Evolutionary conservation across 2,329 filamentous ascomycete species (phyloP).

Genomic region (Spiromastix sp.): DNA sequence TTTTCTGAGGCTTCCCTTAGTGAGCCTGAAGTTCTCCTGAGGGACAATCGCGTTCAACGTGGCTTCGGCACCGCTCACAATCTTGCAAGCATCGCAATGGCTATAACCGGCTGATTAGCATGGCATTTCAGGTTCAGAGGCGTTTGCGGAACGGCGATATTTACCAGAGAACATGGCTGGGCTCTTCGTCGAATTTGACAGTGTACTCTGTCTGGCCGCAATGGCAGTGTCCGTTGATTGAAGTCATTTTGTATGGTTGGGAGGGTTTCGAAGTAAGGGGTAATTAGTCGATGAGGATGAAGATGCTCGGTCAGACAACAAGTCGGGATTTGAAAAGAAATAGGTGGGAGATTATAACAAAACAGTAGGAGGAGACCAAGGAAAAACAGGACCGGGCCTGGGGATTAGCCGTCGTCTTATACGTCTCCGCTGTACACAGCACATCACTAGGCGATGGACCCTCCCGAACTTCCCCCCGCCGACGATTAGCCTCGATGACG

Average conservation of each 20-base stretch:
- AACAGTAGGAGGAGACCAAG: too few species aligned
- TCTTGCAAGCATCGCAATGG: slow-evolving; percentile 50
- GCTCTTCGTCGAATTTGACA: slow-evolving; percentile 38
- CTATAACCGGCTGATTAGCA: slow-evolving; percentile 19
- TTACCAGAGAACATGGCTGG: slow-evolving; percentile 31
- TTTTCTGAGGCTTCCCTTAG: slow-evolving; percentile 39
- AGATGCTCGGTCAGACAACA: too few species aligned
- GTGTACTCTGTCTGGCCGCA: slow-evolving; percentile 45
- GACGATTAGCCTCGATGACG: too few species aligned
- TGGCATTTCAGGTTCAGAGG: too few species aligned
- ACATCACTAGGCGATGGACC: too few species aligned
- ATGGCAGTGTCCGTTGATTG: slow-evolving; percentile 43
- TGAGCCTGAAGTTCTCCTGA: slow-evolving; percentile 40
- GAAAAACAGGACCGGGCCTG: too few species aligned
- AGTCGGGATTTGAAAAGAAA: too few species aligned
- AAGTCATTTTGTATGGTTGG: slow-evolving; percentile 29
- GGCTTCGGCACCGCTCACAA: slow-evolving; percentile 40
- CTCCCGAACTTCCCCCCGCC: too few species aligned
- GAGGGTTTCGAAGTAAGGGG: neutral
- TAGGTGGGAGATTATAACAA: too few species aligned
- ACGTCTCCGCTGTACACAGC: too few species aligned
- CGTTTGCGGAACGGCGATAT: neutral
- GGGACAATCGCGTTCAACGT: slow-evolving; percentile 47
- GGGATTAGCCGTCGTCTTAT: too few species aligned
- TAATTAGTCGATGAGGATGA: too few species aligned